Conservation (phyloP, 305 asterid species). For the Fraxinus angustifolia region DNA sequence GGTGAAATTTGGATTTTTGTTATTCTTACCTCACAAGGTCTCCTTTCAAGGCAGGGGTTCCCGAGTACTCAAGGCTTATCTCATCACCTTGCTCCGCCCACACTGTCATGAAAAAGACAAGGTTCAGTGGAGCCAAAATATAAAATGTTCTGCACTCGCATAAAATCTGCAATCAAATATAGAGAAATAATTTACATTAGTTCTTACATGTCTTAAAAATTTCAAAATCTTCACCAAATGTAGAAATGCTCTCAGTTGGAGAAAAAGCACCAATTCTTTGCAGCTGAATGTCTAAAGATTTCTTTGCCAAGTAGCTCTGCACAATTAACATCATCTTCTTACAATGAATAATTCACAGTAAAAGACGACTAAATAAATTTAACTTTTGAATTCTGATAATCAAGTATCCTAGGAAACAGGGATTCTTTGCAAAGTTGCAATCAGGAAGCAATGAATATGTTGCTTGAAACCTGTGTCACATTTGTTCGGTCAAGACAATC, state of each 20-base stretch:
- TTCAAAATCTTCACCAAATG: slow-evolving; percentile 70
- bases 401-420: slow-evolving; percentile 16
- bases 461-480: slow-evolving; percentile 82
- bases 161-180: slow-evolving; percentile 1
- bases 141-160: background rate
- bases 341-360: slow-evolving; percentile 9
- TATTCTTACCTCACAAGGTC: slow-evolving; percentile 83
- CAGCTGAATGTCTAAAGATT: slow-evolving; percentile 69
- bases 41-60: slow-evolving; percentile 88
- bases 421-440: slow-evolving; percentile 21
- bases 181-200: slow-evolving; percentile 14
- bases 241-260: slow-evolving; percentile 60
- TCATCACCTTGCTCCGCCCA: slow-evolving; percentile 98
- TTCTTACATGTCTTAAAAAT: slow-evolving; percentile 64
- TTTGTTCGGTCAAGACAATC: slow-evolving; percentile 98
- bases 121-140: slow-evolving; percentile 28
- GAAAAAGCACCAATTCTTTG: slow-evolving; percentile 70
- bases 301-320: slow-evolving; percentile 88
- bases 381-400: slow-evolving; percentile 10
- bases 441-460: slow-evolving; percentile 21
- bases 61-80: slow-evolving; percentile 93
- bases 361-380: background rate
- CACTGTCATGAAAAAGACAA: slow-evolving; percentile 45
- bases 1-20: background rate
- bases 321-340: slow-evolving; percentile 24